Base-by-base conservation (phyloP, 1,139 yeast species). In the Pichia cactophila region DNA sequence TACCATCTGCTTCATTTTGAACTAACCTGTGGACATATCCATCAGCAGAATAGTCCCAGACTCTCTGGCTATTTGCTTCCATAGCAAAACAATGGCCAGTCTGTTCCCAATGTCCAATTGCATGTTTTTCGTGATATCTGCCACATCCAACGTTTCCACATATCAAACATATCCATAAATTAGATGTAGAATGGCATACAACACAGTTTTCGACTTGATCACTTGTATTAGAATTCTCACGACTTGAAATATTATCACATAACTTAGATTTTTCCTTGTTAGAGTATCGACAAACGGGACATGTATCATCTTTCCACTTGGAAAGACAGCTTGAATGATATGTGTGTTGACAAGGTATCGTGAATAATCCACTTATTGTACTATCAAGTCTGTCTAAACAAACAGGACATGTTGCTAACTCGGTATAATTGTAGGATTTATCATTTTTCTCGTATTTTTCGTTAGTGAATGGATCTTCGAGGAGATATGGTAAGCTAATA, bases 31-130 rank as follows among this genome's bases (percentile, higher is more conserved):
- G 97, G 6, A 90, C 97, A 64, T 89, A 90, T 55, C 81, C 82
- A 62, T 90, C 97, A 1, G 92, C 92, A 0, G 92, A 90, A 64
- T 90, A 90, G 64, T 90, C 97, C 97, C 97, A 90, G 2, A 90
- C 96, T 45, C 97, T 71, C 53, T 90, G 94, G 0, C 95, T 80
- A 17, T 73, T 70, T 43, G 86, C 71, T 62, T 89, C 96, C 96
- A 90, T 88, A 0, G 96, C 86, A 68, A 87, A 90, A 61, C 96
- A 86, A 65, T 90, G 97, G 3, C 86, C 84, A 0, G 95, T 83
- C 16, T 71, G 71, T 20, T 81, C 77, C 64, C 80, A 89, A 65
- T 90, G 97, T 56, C 83, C 79, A 44, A 86, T 77, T 0, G 96
- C 95, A 68, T 90, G 97, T 48, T 86, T 90, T 45, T 83, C 80